These are phyloP conservation scores for Apiosordaria backusii DNA, from an alignment of 495 filamentous ascomycete genomes.

Conservation along the genomic window DNA sequence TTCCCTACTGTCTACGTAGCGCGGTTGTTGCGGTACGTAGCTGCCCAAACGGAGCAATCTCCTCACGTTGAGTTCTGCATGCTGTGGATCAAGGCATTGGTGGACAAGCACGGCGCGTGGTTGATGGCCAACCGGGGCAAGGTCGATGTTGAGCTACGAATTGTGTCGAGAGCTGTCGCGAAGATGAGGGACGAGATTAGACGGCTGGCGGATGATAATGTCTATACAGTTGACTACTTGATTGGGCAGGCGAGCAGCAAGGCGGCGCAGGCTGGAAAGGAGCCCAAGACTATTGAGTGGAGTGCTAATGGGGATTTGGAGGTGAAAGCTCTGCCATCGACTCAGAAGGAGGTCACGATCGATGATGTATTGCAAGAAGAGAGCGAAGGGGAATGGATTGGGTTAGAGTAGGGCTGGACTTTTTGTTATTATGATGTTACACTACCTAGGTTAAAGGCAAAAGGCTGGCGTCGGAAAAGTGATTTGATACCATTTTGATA, in stretches of 20 bases:
- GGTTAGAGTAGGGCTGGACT: constrained; percentile 41
- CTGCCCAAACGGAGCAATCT: constrained; percentile 77
- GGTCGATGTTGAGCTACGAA: constrained; percentile 75
- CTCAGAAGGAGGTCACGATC: constrained; percentile 25
- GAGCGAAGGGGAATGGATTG: constrained; percentile 52
- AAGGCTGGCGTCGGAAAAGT: constrained; percentile 14
- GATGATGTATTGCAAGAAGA: constrained; percentile 35
- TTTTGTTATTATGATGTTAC: constrained; percentile 6
- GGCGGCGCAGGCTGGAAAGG: constrained; percentile 5
- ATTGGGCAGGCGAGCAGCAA: constrained; percentile 39
- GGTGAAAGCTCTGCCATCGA: constrained; percentile 26
- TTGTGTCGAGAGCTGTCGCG: constrained; percentile 69
- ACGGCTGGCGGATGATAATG: constrained; percentile 78
- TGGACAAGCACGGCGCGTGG: constrained; percentile 77
- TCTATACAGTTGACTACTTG: constrained; percentile 81
- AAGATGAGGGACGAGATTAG: constrained; percentile 72
- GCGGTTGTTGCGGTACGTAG: constrained; percentile 78
- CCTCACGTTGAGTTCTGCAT: constrained; percentile 93
- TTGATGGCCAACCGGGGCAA: constrained; percentile 72
- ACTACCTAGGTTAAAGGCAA: background rate
- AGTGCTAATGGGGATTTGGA: constrained; percentile 18
- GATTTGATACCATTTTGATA: constrained; percentile 25
- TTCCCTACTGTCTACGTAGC: constrained; percentile 85
- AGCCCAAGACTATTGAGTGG: constrained; percentile 17
- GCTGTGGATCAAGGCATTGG: constrained; percentile 82